Percentiles rank a stretch among this genome's conserved stretches.
Conservation (phyloP, 2,329 filamentous ascomycete genomes). For the Ascochyta fabae region DNA sequence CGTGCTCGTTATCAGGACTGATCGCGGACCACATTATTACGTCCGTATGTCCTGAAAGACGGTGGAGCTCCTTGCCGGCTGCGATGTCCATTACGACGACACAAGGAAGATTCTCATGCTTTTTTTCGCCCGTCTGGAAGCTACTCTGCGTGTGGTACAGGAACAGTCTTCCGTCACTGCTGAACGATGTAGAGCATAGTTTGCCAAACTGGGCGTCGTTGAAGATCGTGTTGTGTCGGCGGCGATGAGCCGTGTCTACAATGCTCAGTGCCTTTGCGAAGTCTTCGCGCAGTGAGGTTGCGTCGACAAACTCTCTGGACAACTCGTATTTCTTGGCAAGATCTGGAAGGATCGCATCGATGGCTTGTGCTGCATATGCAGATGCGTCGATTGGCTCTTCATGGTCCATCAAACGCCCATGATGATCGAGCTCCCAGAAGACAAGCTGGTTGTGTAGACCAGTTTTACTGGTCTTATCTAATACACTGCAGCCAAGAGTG, state of each 20-base stretch:
- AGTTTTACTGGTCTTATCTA: neutral
- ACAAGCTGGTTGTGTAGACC: constrained; percentile 20
- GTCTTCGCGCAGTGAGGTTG: constrained; percentile 27
- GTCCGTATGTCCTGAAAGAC: constrained; percentile 35
- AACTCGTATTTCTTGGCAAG: constrained; percentile 36
- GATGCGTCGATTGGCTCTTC: constrained; percentile 36
- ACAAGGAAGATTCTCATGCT: constrained; percentile 15
- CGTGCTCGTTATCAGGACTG: constrained; percentile 29
- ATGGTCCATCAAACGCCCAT: constrained; percentile 35
- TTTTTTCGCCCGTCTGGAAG: constrained; percentile 17
- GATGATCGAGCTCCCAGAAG: constrained; percentile 37
- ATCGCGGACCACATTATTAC: constrained; percentile 36
- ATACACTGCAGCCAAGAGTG: constrained; percentile 26
- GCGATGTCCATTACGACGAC: constrained; percentile 32
- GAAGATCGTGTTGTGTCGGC: constrained; percentile 30
- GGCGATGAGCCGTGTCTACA: constrained; percentile 29
- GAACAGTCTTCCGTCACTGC: constrained; percentile 26
- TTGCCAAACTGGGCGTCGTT: constrained; percentile 19
- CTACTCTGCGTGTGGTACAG: constrained; percentile 24
- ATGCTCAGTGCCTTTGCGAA: constrained; percentile 27
- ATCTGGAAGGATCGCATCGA: constrained; percentile 34
- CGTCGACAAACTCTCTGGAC: constrained; percentile 31
- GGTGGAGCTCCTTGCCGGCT: constrained; percentile 18
- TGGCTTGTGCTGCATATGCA: constrained; percentile 31
- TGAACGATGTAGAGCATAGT: constrained; percentile 27